Evolutionary conservation across 2,329 filamentous ascomycete species (phyloP), one percentile per base, ranked within the genome.

Genomic region (Tolypocladium tropicale): DNA sequence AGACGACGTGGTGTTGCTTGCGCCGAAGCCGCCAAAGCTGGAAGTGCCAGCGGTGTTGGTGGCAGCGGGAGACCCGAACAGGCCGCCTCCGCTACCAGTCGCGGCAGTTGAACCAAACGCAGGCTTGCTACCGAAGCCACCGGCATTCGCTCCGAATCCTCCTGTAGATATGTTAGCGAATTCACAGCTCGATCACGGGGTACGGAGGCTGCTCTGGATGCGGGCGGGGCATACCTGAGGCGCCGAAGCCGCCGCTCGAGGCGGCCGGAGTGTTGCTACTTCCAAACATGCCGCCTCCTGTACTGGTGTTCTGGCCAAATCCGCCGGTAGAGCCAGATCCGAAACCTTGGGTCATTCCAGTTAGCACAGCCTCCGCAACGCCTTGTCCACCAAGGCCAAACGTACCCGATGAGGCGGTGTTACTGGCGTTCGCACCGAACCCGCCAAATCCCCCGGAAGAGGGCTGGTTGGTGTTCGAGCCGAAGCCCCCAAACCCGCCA

Each of bases 401-500:
- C 80, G 68, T 82, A 85, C 83, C 80, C 71, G 77, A 67, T 60
- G 67, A 71, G 55, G 70, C 68, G 53, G 67, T 72, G 60, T 66
- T 73, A 58, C 64, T 75, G 59, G 67, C 73, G 58, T 68, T 74
- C 55, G 72, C 54, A 41, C 79, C 79, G 58, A 82, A 85, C 49
- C 82, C 82, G 62, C 81, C 80, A 70, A 88, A 88, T 25, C 73
- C 75, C 53, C 61, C 63, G 25, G 67, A 63, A 53, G 57, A 63
- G 53, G 57, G 53, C 48, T 65, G 58, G 51, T 64, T 61, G 46
- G 79, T 83, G 61, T 77, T 79, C 65, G 78, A 76, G 72, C 82
- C 82, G 72, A 86, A 86, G 75, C 80, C 79, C 56, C 76, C 76
- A 57, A 72, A 72, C 65, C 78, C 78, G 60, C 77, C 75, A 61